A percentile compares a stretch with the other conserved stretches of the same genome.
Evolutionary conservation across 2,329 filamentous ascomycete genomes (phyloP).

Genomic region (Drechmeria coniospora): DNA sequence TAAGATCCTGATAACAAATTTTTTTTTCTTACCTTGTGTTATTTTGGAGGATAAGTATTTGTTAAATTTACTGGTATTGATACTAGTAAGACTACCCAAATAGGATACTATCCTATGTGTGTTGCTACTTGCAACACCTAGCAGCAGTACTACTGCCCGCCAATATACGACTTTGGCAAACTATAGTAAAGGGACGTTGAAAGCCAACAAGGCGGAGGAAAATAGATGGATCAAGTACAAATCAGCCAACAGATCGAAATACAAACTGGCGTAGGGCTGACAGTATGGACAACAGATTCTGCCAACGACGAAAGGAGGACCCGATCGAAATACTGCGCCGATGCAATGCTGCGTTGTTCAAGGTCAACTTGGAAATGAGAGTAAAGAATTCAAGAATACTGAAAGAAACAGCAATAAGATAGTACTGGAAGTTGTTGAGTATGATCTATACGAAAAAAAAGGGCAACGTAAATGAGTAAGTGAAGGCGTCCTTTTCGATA

Average conservation of each 20-base stretch:
- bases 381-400: neutral
- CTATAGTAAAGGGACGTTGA: neutral
- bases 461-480: neutral
- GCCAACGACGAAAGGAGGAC: neutral
- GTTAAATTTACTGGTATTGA: no score
- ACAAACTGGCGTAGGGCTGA: neutral
- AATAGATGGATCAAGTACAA: neutral
- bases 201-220: neutral
- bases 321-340: neutral
- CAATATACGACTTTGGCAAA: neutral
- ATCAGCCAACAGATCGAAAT: neutral
- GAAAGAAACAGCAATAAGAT: neutral
- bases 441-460: constrained; percentile 1
- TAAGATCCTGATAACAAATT: no score
- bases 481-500: neutral
- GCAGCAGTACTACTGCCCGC: no score
- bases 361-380: neutral
- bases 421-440: constrained; percentile 1
- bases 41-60: no score
- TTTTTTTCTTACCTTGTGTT: no score
- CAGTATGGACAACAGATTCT: neutral
- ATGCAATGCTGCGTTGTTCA: neutral
- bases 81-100: no score
- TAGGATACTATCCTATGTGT: no score
- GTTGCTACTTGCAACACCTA: no score